Evolutionary conservation across 805 yeast genomes (phyloP).

Genomic region (Yamadazyma sp.): DNA sequence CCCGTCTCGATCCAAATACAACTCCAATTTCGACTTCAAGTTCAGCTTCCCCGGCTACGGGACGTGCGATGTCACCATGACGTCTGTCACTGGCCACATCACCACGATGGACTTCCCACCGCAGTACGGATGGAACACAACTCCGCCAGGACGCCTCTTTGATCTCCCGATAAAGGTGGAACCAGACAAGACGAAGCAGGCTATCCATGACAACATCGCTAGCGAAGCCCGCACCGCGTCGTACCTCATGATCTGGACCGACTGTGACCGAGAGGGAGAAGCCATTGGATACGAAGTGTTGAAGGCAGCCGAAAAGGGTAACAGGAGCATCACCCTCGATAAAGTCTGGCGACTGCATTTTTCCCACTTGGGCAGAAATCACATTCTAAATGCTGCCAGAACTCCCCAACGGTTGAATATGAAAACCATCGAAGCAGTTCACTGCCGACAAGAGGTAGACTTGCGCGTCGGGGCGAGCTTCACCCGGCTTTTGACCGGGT

Average conservation of each 20-base stretch:
- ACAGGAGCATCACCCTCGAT: constrained; percentile 45
- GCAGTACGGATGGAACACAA: constrained; percentile 62
- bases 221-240: constrained; percentile 61
- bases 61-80: constrained; percentile 78
- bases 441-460: constrained; percentile 84
- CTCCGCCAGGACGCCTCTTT: constrained; percentile 64
- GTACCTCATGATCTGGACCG: constrained; percentile 91
- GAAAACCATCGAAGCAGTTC: constrained; percentile 78
- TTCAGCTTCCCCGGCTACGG: constrained; percentile 66
- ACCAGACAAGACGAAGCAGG: constrained; percentile 20
- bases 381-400: constrained; percentile 71
- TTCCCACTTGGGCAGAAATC: constrained; percentile 80
- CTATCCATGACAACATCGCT: constrained; percentile 51
- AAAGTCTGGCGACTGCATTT: constrained; percentile 72
- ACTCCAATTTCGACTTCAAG: constrained; percentile 76
- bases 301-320: constrained; percentile 60
- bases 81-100: constrained; percentile 89
- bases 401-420: constrained; percentile 64
- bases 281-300: constrained; percentile 84
- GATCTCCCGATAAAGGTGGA: constrained; percentile 61
- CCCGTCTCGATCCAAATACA: constrained; percentile 55
- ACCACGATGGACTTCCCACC: constrained; percentile 63
- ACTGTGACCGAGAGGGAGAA: constrained; percentile 97
- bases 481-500: constrained; percentile 72
- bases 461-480: constrained; percentile 85